Base-by-base conservation (phyloP, 371 early-diverging fungal species). In the Chytridium lagenaria region DNA sequence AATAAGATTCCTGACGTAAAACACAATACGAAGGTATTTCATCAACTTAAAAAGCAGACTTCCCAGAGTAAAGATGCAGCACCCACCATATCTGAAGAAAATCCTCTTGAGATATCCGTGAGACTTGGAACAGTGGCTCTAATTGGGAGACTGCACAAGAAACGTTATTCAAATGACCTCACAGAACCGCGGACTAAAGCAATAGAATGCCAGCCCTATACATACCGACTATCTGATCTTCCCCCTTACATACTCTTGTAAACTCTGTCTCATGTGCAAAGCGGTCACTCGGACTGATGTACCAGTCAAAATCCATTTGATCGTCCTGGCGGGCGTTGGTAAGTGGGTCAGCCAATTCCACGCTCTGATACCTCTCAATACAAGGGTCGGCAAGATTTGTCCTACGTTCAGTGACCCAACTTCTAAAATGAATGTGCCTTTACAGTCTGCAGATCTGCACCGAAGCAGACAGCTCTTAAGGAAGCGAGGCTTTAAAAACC, bases 61-160 rank as follows among this genome's bases (percentile, higher is more conserved):
- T n/a, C n/a, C n/a, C n/a, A n/a, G n/a, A 7, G 44, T 44, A 44
- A 12, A 12, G 12, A 44, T 23, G 7, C 57, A 15, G 38, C 16
- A 36, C 50, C 59, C 64, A 79, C 84, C 84, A 84, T 37, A 80
- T 80, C 70, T 84, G 83, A n/a, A 82, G 66, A 71, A 85, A 85
- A 51, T 85, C 85, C 22, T 68, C 69, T 33, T 73, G 68, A 22
- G 68, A 63, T 15, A 85, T 76, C 15, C 80, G 71, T 22, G 85
- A 83, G 7, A 71, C 57, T 50, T 78, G 80, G 72, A 78, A 85
- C 34, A 83, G 69, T 34, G 77, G 82, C 37, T 83, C 83, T 28
- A 85, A 74, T 51, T 80, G 77, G 50, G 70, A 55, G 28, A 84
- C 78, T 80, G 61, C 30, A 2, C n/a, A n/a, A n/a, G n/a, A n/a